These are phyloP conservation scores for Astrothelium macrocarpum DNA, from an alignment of 495 filamentous ascomycete genomes.

Conservation along the genomic window DNA sequence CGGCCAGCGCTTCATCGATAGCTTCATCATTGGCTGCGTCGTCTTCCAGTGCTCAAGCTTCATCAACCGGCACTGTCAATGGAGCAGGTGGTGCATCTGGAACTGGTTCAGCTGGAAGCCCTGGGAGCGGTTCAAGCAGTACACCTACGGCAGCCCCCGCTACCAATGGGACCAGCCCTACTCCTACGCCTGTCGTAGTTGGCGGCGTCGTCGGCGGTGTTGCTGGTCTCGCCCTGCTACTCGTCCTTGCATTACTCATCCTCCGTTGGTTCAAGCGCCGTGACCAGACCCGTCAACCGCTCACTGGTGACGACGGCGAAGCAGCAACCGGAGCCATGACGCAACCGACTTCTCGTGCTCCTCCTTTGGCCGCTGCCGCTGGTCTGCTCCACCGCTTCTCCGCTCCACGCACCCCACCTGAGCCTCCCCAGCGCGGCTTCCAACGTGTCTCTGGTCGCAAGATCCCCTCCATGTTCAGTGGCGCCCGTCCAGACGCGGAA, in stretches of 20 bases:
- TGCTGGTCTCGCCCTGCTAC: slow-evolving; percentile 20
- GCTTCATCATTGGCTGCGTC: neutral
- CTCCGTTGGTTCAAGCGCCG: slow-evolving; percentile 23
- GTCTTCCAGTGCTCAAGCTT: neutral
- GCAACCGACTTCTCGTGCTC: slow-evolving; percentile 16
- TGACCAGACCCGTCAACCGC: slow-evolving; percentile 5
- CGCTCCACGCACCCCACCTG: slow-evolving; percentile 7
- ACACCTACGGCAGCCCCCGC: neutral
- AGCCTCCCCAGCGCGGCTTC: slow-evolving; percentile 18
- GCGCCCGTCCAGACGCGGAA: neutral
- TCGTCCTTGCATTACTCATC: slow-evolving; percentile 20
- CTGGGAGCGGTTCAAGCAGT: neutral
- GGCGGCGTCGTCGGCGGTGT: slow-evolving; percentile 25
- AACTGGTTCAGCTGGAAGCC: neutral
- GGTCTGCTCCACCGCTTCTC: slow-evolving; percentile 18
- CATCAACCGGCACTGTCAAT: neutral
- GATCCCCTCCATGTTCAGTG: slow-evolving; percentile 21
- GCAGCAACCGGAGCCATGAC: slow-evolving; percentile 14
- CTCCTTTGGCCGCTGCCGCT: slow-evolving; percentile 13
- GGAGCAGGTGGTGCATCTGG: neutral
- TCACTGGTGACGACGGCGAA: neutral
- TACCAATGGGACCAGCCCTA: slow-evolving; percentile 1
- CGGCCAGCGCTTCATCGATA: neutral
- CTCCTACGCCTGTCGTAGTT: slow-evolving; percentile 19
- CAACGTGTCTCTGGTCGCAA: slow-evolving; percentile 22